These are phyloP conservation scores for Yamadazyma taylorii DNA, from an alignment of 1,139 yeast genomes.

Conservation along the genomic window DNA sequence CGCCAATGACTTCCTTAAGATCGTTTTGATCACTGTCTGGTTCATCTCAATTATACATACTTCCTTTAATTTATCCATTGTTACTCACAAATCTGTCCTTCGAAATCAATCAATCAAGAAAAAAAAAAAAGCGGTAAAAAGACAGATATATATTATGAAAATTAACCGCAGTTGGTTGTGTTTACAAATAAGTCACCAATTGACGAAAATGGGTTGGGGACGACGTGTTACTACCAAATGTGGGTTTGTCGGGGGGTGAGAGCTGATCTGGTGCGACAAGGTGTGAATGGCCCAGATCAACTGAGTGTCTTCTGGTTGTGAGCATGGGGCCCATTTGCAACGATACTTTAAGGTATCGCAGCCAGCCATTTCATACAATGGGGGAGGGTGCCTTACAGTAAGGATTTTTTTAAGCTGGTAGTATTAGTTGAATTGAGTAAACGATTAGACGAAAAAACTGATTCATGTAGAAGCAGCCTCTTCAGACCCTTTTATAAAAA, in stretches of 20 bases:
- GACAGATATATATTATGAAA: conserved; percentile 7
- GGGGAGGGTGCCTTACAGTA: no score
- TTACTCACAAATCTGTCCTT: conserved; percentile 4
- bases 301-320: neutral
- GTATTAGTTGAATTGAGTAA: neutral
- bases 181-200: conserved; percentile 9
- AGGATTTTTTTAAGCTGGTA: neutral
- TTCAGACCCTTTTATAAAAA: no score
- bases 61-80: conserved; percentile 53
- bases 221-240: no score
- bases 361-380: conserved; percentile 13
- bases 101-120: no score
- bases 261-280: neutral
- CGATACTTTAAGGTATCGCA: conserved; percentile 6
- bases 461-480: no score
- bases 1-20: no score
- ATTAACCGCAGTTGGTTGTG: conserved; percentile 8
- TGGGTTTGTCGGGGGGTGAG: no score
- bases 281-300: no score
- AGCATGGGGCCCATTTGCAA: neutral
- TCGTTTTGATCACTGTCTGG: no score
- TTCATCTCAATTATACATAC: no score
- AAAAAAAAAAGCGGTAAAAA: neutral
- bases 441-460: neutral
- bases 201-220: conserved; percentile 9